These are phyloP conservation scores for Tolypocladium paradoxum DNA, from an alignment of 2,329 filamentous ascomycete species.

Conservation along the genomic window DNA sequence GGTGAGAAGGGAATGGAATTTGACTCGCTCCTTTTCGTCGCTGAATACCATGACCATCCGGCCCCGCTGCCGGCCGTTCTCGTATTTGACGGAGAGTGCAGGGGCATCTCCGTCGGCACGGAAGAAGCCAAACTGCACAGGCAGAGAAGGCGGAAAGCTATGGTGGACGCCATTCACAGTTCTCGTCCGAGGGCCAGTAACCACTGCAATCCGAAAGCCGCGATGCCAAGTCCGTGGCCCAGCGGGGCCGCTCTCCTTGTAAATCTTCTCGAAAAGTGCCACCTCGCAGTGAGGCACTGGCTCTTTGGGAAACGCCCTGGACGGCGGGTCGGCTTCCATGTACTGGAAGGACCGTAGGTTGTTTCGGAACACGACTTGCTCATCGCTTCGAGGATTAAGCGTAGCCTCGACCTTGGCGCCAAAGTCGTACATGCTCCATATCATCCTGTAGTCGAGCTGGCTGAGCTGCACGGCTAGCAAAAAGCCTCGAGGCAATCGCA, in stretches of 20 bases:
- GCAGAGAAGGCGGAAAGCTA: conserved; percentile 50
- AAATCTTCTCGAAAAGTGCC: conserved; percentile 61
- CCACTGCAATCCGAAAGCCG: conserved; percentile 67
- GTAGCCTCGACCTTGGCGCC: conserved; percentile 64
- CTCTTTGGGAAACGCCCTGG: conserved; percentile 66
- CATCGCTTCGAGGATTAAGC: conserved; percentile 57
- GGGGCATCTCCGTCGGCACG: conserved; percentile 60
- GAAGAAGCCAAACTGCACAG: conserved; percentile 69
- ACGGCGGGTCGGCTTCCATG: conserved; percentile 60
- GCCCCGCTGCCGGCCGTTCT: conserved; percentile 53
- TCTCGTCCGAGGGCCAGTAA: conserved; percentile 68
- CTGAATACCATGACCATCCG: conserved; percentile 70
- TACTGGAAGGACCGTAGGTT: conserved; percentile 70
- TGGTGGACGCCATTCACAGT: conserved; percentile 69
- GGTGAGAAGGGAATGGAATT: conserved; percentile 61
- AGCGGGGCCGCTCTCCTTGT: conserved; percentile 59
- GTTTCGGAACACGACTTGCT: conserved; percentile 57
- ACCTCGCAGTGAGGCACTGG: conserved; percentile 61
- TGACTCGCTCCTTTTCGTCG: conserved; percentile 58
- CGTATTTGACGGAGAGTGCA: conserved; percentile 59
- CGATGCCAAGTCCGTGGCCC: conserved; percentile 64
- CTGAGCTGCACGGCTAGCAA: conserved; percentile 58
- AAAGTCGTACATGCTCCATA: conserved; percentile 82
- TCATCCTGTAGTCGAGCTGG: conserved; percentile 65
- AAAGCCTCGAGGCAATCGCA: conserved; percentile 68